Conservation (phyloP, 2,329 filamentous ascomycete genomes). For the Neurospora sp. region DNA sequence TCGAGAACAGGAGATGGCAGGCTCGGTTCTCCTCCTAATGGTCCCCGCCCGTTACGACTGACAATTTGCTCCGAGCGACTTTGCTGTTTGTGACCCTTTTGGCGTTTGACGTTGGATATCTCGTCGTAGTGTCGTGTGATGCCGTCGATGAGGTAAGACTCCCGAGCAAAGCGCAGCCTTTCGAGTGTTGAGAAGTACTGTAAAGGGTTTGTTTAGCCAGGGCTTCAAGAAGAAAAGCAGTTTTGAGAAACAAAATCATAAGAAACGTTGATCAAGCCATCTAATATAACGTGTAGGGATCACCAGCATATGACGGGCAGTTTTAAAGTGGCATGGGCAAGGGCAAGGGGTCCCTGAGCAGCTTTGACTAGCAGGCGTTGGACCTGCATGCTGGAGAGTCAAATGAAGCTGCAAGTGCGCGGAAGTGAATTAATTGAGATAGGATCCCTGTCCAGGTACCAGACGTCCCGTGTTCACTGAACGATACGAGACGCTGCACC, state of each 20-base stretch:
- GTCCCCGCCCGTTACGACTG: constrained; percentile 19
- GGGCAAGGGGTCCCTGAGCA: constrained; percentile 5
- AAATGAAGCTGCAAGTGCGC: constrained; percentile 13
- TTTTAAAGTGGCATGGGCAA: constrained; percentile 1
- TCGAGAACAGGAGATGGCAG: constrained; percentile 17
- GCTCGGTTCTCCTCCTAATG: constrained; percentile 13
- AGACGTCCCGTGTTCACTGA: background rate
- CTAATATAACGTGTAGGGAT: background rate
- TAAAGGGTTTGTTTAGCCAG: constrained; percentile 12
- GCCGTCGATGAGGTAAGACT: constrained; percentile 24
- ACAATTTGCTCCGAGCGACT: constrained; percentile 23
- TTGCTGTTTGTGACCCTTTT: constrained; percentile 20
- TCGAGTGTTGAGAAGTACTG: constrained; percentile 69
- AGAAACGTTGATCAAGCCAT: background rate
- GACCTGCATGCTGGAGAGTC: constrained; percentile 18
- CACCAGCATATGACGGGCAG: background rate
- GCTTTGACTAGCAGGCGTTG: constrained; percentile 11
- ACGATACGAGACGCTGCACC: background rate
- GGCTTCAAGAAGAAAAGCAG: constrained; percentile 1
- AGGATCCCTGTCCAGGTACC: background rate
- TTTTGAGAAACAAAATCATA: background rate
- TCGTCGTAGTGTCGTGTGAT: constrained; percentile 29
- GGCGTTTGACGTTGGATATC: constrained; percentile 23
- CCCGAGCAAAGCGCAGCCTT: constrained; percentile 54
- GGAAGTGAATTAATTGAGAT: background rate